phyloP scores from a whole-genome alignment of 345 rosid species.

The Eucalyptus sp. region DNA sequence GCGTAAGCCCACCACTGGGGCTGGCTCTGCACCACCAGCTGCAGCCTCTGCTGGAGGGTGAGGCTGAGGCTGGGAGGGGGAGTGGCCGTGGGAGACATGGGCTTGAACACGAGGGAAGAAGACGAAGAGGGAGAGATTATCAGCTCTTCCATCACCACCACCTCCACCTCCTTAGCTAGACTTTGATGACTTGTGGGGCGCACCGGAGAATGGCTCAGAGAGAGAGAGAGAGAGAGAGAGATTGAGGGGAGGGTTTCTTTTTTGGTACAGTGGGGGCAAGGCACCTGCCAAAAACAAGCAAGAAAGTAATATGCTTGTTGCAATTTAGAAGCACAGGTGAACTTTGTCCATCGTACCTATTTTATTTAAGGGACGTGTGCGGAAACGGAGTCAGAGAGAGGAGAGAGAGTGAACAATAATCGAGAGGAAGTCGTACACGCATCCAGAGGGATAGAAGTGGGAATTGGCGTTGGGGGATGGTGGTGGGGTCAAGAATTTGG shows the following conservation, averaged over 20 bases:
- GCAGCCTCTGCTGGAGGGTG: slow-evolving; percentile 43
- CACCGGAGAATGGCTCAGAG: neutral
- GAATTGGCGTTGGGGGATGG: neutral
- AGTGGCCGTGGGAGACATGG: neutral
- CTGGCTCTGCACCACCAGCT: slow-evolving; percentile 30
- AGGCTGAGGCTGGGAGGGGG: slow-evolving; percentile 27
- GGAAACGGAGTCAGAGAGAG: neutral
- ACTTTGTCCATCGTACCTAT: neutral
- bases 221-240: neutral
- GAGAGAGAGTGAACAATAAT: neutral
- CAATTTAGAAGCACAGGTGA: neutral
- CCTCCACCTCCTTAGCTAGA: neutral
- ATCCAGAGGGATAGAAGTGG: neutral
- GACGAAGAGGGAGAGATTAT: slow-evolving; percentile 44
- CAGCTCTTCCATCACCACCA: slow-evolving; percentile 26
- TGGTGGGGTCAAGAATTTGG: neutral
- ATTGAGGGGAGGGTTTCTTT: neutral
- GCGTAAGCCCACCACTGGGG: slow-evolving; percentile 53
- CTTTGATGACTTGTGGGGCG: neutral
- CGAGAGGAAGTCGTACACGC: neutral
- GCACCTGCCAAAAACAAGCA: neutral
- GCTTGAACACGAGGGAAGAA: slow-evolving; percentile 20
- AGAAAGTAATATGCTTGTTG: neutral
- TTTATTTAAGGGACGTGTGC: neutral
- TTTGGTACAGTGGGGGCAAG: neutral